A percentile compares a stretch with the other conserved stretches of the same genome.
phyloP scores from a whole-genome alignment of 2,329 filamentous ascomycete genomes.

The Plectosphaerella sp. region DNA sequence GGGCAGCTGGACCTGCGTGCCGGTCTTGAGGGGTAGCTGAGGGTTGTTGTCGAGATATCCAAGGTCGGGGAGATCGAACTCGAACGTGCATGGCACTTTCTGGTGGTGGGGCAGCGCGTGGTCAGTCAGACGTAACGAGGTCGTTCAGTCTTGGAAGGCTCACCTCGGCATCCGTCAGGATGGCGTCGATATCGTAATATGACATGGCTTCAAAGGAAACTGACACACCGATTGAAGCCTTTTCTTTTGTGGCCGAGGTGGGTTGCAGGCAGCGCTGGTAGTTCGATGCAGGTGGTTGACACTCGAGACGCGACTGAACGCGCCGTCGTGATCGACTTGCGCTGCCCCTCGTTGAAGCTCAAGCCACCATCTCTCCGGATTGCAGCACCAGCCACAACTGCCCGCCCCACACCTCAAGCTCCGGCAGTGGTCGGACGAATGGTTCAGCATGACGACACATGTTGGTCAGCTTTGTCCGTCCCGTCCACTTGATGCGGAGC shows the following conservation, averaged over 20 bases:
- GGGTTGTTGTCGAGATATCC: conserved; percentile 87
- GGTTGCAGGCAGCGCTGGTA: neutral
- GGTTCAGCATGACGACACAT: neutral
- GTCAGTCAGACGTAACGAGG: neutral
- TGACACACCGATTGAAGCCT: too few species aligned
- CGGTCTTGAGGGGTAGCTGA: conserved; percentile 65
- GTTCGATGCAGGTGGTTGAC: neutral
- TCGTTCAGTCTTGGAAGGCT: neutral
- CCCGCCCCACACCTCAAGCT: too few species aligned
- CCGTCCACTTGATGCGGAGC: neutral
- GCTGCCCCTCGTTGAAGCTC: neutral
- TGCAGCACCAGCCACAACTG: neutral
- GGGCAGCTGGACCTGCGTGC: conserved; percentile 77
- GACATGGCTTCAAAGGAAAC: neutral
- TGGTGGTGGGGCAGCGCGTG: conserved; percentile 27
- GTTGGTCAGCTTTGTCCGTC: neutral
- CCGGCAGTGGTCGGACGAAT: neutral
- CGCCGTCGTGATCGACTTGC: neutral
- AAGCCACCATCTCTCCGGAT: neutral
- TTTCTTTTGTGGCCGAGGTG: too few species aligned
- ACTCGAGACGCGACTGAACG: neutral
- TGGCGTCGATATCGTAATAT: conserved; percentile 82
- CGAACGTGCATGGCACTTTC: conserved; percentile 96
- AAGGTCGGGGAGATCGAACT: conserved; percentile 80
- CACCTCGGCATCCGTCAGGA: conserved; percentile 80